A percentile compares a stretch with the other conserved stretches of the same genome.
phyloP scores from a whole-genome alignment of 2,329 filamentous ascomycete genomes.

The Claviceps sp. region DNA sequence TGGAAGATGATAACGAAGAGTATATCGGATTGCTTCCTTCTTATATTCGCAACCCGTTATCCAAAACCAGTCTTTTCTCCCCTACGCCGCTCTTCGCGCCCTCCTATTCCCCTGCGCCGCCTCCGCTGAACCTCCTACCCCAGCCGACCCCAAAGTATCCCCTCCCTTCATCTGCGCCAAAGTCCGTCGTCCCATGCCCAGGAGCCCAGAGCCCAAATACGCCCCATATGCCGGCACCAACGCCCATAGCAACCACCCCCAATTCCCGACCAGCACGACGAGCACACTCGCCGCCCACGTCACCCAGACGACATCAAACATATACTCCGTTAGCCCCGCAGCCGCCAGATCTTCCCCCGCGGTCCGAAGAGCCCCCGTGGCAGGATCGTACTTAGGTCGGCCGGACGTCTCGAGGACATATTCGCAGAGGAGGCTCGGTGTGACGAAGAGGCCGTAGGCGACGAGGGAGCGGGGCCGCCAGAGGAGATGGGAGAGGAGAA shows the following conservation, averaged over 20 bases:
- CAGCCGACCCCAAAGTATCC: not conserved
- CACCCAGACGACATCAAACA: conserved; percentile 96
- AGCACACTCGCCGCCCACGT: conserved; percentile 67
- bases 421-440: conserved; percentile 66
- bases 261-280: conserved; percentile 70
- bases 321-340: conserved; percentile 84
- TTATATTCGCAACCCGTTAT: too few relatives aligned
- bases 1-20: too few relatives aligned
- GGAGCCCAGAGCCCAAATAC: conserved; percentile 39
- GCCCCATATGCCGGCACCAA: conserved; percentile 41
- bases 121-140: conserved; percentile 15
- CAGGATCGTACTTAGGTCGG: conserved; percentile 57
- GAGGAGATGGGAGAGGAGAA: conserved; percentile 58
- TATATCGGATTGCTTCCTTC: too few relatives aligned
- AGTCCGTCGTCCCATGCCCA: conserved; percentile 38
- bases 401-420: conserved; percentile 75
- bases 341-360: conserved; percentile 82
- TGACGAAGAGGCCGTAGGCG: conserved; percentile 58
- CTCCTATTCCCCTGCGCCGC: conserved; percentile 35
- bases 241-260: conserved; percentile 47
- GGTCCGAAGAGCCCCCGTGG: conserved; percentile 52
- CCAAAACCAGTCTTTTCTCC: not conserved
- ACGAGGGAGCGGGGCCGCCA: conserved; percentile 50
- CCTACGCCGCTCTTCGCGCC: conserved; percentile 38
- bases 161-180: conserved; percentile 34